Base-by-base conservation (phyloP, 768 basidiomycete species). In the Leccinum uliginosum region DNA sequence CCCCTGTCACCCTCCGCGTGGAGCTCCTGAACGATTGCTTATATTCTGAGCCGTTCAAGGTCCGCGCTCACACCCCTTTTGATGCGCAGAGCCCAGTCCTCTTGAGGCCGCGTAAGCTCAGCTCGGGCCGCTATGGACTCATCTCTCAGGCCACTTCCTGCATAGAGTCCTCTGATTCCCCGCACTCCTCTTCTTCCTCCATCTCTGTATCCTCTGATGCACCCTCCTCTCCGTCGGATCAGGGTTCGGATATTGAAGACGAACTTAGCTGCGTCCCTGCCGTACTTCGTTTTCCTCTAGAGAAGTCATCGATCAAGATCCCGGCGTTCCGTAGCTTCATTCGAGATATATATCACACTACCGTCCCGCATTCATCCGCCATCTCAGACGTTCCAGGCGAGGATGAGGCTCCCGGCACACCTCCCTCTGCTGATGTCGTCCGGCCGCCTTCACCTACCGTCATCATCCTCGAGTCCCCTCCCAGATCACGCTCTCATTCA, bases 111-210 rank as follows among this genome's bases (percentile, higher is more conserved):
- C 63, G 67, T n/a, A 71, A 65, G 59, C 68, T 75, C 11, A 68
- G 64, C 53, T 77, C 83, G n/a, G 86, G 86, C 11, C 81, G 85
- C 53, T 89, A 85, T 67, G 86, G 86, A 4, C 70, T 87, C 29
- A 76, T 78, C 66, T 66, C 73, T 21, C 48, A 49, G 29, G 48
- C 29, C 35, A 64, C 71, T 35, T 63, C 65, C 14, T 65, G 66
- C 49, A 1, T 47, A 17, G 66, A 69, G 35, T 71, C 72, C 7
- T 72, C 72, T 3, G 68, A 66, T 34, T 70, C 64, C 4, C 44
- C 62, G 0, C 55, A 58, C 12, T 69, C 48, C 17, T 69, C 48
- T 6, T 70, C 75, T 1, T 77, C 77, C 26, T 82, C 79, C 5
- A 74, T 77, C 23, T 74, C 73, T 23, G 71, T 71, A 35, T 78